Evolutionary conservation across 805 yeast genomes (phyloP), one percentile per base, ranked within the genome.

Genomic region (Starmerella kuoi): DNA sequence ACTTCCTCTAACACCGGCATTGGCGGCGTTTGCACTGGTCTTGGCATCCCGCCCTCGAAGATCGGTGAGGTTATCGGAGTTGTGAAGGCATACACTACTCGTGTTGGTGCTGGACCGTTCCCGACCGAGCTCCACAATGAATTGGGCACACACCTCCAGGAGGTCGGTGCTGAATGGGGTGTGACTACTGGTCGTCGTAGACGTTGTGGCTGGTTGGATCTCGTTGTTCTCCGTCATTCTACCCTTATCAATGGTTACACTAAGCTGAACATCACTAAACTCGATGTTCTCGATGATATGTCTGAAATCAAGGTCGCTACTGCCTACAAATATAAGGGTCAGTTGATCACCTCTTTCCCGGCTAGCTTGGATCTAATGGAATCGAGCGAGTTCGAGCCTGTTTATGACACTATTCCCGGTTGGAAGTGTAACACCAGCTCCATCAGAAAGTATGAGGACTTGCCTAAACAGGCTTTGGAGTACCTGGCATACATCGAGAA

Each of bases 21-120:
- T 58, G 98, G 98, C 54, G 98, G 98, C 66, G 97, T 91, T 39
- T 69, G 86, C 57, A 91, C 98, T 31, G 98, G 98, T 48, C 73
- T 91, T 52, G 98, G 97, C 54, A 63, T 91, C 47, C 95, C 97
- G n/a, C 98, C 98, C 54, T 73, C 70, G 51, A 66, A 77, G 49
- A 79, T 91, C 55, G 73, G 70, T 41, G 79, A 85, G 61, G 70
- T 86, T 35, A 85, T 79, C 61, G 98, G 98, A 64, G 98, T 91
- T 21, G 97, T 88, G 36, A 91, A 91, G 70, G 97, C 97, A 32
- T 91, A 91, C 67, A 91, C 98, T 35, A 91, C 98, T 28, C 78
- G 98, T 66, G 98, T 91, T 42, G 98, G 98, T 56, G 97, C 87
- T 61, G 98, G 98, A 51, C 98, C 98, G 25, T 91, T 91, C 81